Evolutionary conservation across 805 yeast species (phyloP).

Genomic region (Maudiozyma turicensis): DNA sequence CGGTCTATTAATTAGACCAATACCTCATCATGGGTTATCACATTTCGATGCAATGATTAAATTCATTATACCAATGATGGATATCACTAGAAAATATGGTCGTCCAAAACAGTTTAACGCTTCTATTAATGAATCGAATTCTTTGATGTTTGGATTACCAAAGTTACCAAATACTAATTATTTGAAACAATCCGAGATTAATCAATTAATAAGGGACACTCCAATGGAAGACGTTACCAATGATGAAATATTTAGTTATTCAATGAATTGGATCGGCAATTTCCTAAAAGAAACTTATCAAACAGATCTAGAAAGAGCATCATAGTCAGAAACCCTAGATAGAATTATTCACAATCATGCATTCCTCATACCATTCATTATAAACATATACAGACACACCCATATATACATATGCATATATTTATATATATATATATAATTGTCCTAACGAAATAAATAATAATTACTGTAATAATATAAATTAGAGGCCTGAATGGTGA

Average conservation of each 20-base stretch:
- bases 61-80: slow-evolving; percentile 54
- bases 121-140: slow-evolving; percentile 40
- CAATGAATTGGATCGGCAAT: slow-evolving; percentile 12
- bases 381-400: background rate
- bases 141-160: slow-evolving; percentile 63
- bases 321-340: background rate
- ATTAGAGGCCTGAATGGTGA: too few relatives aligned
- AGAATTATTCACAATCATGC: background rate
- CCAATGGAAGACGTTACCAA: slow-evolving; percentile 1
- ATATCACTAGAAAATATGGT: slow-evolving; percentile 61
- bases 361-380: background rate
- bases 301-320: background rate
- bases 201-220: slow-evolving; percentile 4
- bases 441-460: background rate
- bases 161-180: slow-evolving; percentile 58
- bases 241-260: slow-evolving; percentile 9
- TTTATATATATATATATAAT: background rate
- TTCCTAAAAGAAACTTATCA: slow-evolving; percentile 4
- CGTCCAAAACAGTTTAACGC: slow-evolving; percentile 53
- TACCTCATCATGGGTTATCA: slow-evolving; percentile 56
- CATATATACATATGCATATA: background rate
- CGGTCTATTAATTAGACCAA: slow-evolving; percentile 47
- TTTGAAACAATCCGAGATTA: slow-evolving; percentile 3
- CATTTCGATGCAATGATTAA: slow-evolving; percentile 62
- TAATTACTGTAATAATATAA: too few relatives aligned